phyloP scores from a whole-genome alignment of 371 early-diverging fungal genomes.

The Mucor indicus region DNA sequence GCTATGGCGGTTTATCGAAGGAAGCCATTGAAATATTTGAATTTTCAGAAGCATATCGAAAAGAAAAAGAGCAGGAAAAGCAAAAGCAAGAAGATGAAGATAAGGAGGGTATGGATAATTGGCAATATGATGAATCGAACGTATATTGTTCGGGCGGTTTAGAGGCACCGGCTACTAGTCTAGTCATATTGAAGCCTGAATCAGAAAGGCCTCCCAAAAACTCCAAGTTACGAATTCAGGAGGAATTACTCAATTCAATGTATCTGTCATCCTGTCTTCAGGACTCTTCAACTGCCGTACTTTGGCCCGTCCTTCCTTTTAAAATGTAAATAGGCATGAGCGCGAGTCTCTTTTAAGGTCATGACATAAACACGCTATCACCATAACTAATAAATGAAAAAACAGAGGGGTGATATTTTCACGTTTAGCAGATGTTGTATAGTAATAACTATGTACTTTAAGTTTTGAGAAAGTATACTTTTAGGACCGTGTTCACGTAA shows the following conservation, averaged over 20 bases:
- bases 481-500: no score
- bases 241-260: constrained; percentile 28
- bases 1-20: constrained; percentile 12
- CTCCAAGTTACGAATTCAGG: constrained; percentile 12
- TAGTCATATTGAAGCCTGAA: constrained; percentile 13
- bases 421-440: no score
- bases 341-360: no score
- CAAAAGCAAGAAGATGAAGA: constrained; percentile 10
- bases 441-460: no score
- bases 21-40: constrained; percentile 39
- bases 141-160: constrained; percentile 18
- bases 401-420: no score
- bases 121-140: constrained; percentile 25
- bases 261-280: constrained; percentile 20
- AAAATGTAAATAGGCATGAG: constrained; percentile 19
- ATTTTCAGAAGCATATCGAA: constrained; percentile 39
- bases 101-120: constrained; percentile 16
- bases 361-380: no score
- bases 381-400: no score
- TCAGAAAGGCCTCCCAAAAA: neutral
- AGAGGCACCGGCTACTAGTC: constrained; percentile 29
- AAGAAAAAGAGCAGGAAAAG: constrained; percentile 21
- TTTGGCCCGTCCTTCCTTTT: constrained; percentile 40
- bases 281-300: constrained; percentile 13
- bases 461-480: no score